Base-by-base conservation (phyloP, 2,329 filamentous ascomycete genomes). In the Phoma sp. region DNA sequence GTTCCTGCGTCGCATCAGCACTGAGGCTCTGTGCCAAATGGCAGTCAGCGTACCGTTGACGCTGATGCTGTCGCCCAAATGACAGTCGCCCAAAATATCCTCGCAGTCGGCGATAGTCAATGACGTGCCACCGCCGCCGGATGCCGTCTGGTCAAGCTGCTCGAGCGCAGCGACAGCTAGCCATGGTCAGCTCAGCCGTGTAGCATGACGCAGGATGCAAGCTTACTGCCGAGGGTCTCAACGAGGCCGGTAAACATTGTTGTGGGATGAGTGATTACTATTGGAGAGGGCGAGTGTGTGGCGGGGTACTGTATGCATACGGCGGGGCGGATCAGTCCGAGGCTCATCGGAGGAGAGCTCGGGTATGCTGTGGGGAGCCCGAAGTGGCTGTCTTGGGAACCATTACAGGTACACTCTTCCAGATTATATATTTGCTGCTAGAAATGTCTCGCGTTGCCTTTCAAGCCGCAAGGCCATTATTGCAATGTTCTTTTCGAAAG, bases 21-120 rank as follows among this genome's bases (percentile, higher is more conserved):
- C n/a, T n/a, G 9, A 3, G 10, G 10, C n/a, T 49, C 29, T 46
- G 47, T 41, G 36, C 10, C n/a, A 14, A 3, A 23, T 9, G 6
- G 29, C 35, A n/a, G n/a, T 37, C 44, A 6, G 40, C 61, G 29
- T 73, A 78, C 95, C 95, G 79, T 99, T 99, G 74, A 99, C 85
- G 73, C 88, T 86, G 75, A 99, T 98, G 72, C 90, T 96, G 81
- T 99, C 95, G 62, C 95, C 95, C 23, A 96, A 81, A 65, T 92
- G 87, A 62, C 86, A 89, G 76, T 97, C 95, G 32, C 80, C 82
- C 62, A 99, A 88, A 55, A 99, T 90, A n/a, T 82, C 80, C 55
- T 88, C 88, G 62, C 79, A 79, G 63, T 93, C 82, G 62, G 85
- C 83, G 76, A 99, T 95, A 62, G 91, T 96, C 69, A 98, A 83